These are phyloP conservation scores for Beta macrorhiza DNA, from an alignment of 179 eudicot genomes.

Conservation along the genomic window DNA sequence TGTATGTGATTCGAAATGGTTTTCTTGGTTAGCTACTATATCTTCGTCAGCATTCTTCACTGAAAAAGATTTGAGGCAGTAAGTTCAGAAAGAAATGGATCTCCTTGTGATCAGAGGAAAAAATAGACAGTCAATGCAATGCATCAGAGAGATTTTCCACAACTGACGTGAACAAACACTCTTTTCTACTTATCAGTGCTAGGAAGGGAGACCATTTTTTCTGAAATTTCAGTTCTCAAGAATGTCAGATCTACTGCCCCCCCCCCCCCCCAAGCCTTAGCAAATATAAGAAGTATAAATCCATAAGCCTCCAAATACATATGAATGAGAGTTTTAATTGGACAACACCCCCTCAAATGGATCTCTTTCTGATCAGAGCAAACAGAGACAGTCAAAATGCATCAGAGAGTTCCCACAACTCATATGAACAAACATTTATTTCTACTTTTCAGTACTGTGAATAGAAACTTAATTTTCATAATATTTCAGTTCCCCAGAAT, in stretches of 20 bases:
- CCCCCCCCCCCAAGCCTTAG: background rate
- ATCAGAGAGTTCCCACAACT: background rate
- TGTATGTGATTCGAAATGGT: slow-evolving; percentile 12
- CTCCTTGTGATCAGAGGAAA: background rate
- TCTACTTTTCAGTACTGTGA: background rate
- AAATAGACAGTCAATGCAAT: background rate
- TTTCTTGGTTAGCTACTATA: slow-evolving; percentile 11
- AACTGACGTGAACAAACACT: background rate
- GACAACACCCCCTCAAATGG: background rate
- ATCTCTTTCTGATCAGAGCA: background rate
- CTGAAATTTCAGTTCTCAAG: background rate
- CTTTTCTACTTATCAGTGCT: background rate
- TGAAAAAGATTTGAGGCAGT: slow-evolving; percentile 25
- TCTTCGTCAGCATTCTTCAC: slow-evolving; percentile 26
- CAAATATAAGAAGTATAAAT: too few relatives aligned
- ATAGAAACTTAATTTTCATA: background rate
- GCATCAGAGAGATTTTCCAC: background rate
- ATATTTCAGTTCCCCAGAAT: background rate
- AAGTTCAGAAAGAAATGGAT: slow-evolving; percentile 20
- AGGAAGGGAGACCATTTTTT: background rate
- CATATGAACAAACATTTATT: background rate
- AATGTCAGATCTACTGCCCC: background rate
- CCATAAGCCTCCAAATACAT: background rate
- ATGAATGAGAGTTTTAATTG: background rate
- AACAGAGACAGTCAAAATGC: background rate